Percentiles rank a stretch among this genome's conserved stretches.
These are phyloP conservation scores for sweet orange (Citrus sinensis) DNA, from an alignment of 345 rosid genomes.

Conservation along the genomic window DVS_A1.0 CM039162.1:567501-568000, in stretches of 20 bases:
- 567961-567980: not conserved
- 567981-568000: not conserved
- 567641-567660: constrained; percentile 75
- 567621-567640: constrained; percentile 73
- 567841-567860: not conserved
- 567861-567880: not conserved
- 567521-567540: not conserved
- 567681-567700: constrained; percentile 92
- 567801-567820: not conserved
- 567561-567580: no score
- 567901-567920: not conserved
- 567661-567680: constrained; percentile 73
- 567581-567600: not conserved
- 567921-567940: not conserved
- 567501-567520: not conserved
- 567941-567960: not conserved
- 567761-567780: constrained; percentile 75
- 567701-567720: constrained; percentile 68
- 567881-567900: not conserved
- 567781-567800: constrained; percentile 15
- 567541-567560: not conserved
- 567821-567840: not conserved
- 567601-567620: not conserved
- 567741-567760: constrained; percentile 89
- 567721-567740: constrained; percentile 75